Evolutionary conservation across 2,329 filamentous ascomycete species (phyloP).

Genomic region (Fusarium agapanthi): DNA sequence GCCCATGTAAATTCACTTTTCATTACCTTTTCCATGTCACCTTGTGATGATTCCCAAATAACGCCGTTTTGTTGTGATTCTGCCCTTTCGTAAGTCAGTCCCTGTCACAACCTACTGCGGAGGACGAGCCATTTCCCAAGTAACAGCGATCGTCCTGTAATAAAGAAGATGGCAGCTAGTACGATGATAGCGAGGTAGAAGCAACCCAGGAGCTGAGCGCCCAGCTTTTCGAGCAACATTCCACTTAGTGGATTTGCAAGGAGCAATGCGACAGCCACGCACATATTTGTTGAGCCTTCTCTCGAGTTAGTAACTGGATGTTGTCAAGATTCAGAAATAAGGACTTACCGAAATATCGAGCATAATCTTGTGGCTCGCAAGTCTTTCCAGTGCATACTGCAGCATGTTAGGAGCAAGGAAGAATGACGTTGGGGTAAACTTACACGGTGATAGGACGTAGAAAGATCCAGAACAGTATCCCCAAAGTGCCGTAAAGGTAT

Average conservation of each 20-base stretch:
- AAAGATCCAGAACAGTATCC: conserved; percentile 58
- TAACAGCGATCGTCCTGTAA: conserved; percentile 26
- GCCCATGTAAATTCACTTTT: neutral
- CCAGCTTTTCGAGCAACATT: conserved; percentile 53
- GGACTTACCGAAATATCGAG: conserved; percentile 48
- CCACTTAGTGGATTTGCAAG: conserved; percentile 56
- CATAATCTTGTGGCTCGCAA: conserved; percentile 55
- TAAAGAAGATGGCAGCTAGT: conserved; percentile 42
- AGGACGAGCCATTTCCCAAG: neutral
- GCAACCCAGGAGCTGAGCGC: conserved; percentile 52
- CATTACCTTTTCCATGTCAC: neutral
- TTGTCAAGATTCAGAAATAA: accelerated
- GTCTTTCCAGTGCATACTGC: conserved; percentile 55
- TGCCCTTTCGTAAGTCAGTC: neutral
- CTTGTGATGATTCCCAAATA: accelerated
- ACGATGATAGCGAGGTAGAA: conserved; percentile 55
- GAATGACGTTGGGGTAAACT: neutral
- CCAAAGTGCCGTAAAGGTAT: conserved; percentile 55
- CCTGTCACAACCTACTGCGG: neutral
- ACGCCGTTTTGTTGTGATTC: no score
- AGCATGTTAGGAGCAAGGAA: no score
- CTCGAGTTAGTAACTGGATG: conserved; percentile 19
- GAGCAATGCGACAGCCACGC: conserved; percentile 55
- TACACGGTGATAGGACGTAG: conserved; percentile 49
- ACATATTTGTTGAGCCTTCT: conserved; percentile 53